phyloP scores from a whole-genome alignment of 805 yeast species.

The Zygosaccharomyces gambellarensis region DNA sequence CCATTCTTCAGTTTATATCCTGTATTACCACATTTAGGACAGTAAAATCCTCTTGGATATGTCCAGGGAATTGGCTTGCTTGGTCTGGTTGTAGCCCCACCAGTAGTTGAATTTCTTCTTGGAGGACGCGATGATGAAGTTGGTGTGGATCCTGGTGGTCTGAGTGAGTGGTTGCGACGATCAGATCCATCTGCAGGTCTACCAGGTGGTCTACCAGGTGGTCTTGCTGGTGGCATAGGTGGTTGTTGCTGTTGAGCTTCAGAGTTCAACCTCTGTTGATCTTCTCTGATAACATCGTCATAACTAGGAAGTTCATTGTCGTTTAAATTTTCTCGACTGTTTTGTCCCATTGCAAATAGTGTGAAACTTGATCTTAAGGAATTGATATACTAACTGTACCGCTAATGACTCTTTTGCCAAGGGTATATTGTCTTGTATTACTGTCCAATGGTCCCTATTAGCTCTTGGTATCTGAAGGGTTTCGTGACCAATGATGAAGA shows the following conservation, averaged over 20 bases:
- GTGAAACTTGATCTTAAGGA: background rate
- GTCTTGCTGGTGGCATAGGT: conserved; percentile 12
- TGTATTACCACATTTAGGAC: conserved; percentile 69
- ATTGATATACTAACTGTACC: background rate
- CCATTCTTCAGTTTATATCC: conserved; percentile 60
- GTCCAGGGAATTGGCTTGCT: conserved; percentile 48
- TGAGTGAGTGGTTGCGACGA: conserved; percentile 5
- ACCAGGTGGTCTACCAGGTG: conserved; percentile 12
- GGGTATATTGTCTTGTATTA: background rate
- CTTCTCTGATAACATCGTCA: conserved; percentile 37
- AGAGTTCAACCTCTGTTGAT: conserved; percentile 7
- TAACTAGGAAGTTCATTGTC: conserved; percentile 41
- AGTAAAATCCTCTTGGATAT: conserved; percentile 58
- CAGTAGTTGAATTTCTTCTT: conserved; percentile 1
- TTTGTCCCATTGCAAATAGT: background rate
- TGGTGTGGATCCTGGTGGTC: conserved; percentile 8
- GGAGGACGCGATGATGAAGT: conserved; percentile 3
- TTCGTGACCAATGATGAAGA: background rate
- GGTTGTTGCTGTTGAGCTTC: conserved; percentile 9
- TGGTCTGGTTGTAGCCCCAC: background rate
- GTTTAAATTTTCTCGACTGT: conserved; percentile 5
- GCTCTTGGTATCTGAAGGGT: background rate
- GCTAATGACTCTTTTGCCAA: background rate
- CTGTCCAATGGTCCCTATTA: background rate
- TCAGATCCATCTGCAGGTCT: conserved; percentile 10